Evolutionary conservation across 148 eudicot species (phyloP), one percentile per base, ranked within the genome.

Genomic region (Vaccinium darrowii): DNA sequence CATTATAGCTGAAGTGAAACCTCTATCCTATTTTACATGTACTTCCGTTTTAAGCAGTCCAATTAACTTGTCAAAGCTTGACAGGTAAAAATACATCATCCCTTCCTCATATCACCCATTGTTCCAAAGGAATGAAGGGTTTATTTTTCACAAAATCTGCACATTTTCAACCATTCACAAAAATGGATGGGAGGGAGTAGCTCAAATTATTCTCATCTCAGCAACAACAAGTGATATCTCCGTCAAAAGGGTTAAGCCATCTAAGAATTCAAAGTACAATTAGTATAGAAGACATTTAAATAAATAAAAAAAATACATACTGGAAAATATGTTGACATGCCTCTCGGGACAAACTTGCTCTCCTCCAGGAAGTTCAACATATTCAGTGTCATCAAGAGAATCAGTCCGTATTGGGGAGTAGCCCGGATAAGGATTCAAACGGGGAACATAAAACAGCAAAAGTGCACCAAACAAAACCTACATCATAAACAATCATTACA

Each of bases 341-440:
- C 96, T 92, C 92, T 96, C 99, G 3, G 99, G 98, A 90, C 97
- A 94, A 79, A 94, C 79, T 79, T 90, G 91, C 90, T 96, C 99
- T 67, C 91, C 94, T 60, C 93, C 99, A 81, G 95, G 92, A 90
- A 96, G 99, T 90, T 94, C 97, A 86, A 93, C 97, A 87, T 95
- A 96, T 83, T 92, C 93, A 86, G 85, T 76, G 78, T 90, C 90
- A 36, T 96, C 94, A 85, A 80, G 79, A 8, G 82, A 84, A 83
- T 96, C 99, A 77, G 85, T 78, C 81, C 79, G 86, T 84, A 96
- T 18, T 7, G 94, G 94, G 39, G 93, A 72, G 82, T 96, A 96
- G n/a, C 96, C 97, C n/a, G 95, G 98, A 82, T 91, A 96, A 82
- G 99, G 94, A 88, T 96, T 94, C 89, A 96, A 86, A 82, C 75